Percentiles rank a stretch among this genome's conserved stretches.
Evolutionary conservation across 139 green algal genomes (phyloP).

Genomic region (Volvox reticuliferus): DNA sequence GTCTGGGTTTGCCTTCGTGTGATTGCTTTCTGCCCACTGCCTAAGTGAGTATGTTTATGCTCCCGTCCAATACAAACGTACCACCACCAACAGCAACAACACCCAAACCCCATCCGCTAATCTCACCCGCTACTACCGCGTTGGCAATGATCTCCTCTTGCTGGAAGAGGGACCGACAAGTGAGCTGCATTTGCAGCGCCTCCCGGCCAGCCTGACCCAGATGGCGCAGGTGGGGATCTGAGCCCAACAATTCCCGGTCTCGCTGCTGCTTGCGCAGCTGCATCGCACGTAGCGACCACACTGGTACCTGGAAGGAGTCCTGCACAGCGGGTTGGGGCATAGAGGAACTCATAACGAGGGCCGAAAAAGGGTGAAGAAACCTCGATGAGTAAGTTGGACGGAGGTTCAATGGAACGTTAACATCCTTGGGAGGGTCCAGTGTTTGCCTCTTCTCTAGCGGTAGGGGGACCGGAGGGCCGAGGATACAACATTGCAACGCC

Average conservation of each 20-base stretch:
- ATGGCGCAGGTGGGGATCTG: constrained; percentile 8
- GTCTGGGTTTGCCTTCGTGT: too few relatives aligned
- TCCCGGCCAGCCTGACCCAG: constrained; percentile 38
- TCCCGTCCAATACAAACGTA: too few relatives aligned
- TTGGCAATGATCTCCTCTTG: constrained; percentile 54
- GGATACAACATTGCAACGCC: not conserved
- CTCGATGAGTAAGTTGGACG: too few relatives aligned
- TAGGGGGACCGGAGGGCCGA: not conserved
- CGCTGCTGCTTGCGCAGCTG: constrained; percentile 46
- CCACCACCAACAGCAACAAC: not conserved
- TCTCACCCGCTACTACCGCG: constrained; percentile 31
- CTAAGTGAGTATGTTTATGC: too few relatives aligned
- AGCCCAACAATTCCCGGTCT: not conserved
- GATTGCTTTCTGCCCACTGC: too few relatives aligned
- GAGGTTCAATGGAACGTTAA: too few relatives aligned
- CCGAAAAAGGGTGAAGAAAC: not conserved
- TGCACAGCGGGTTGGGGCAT: not conserved
- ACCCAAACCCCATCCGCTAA: not conserved
- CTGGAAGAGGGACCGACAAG: constrained; percentile 42
- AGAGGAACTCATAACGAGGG: too few relatives aligned
- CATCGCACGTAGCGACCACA: constrained; percentile 53
- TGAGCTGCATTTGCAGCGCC: constrained; percentile 30
- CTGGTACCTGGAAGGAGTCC: constrained; percentile 46
- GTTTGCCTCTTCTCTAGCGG: too few relatives aligned
- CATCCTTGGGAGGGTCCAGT: too few relatives aligned